Base-by-base conservation (phyloP, 208 protist genomes). In the Tritrichomonas musculus region DNA sequence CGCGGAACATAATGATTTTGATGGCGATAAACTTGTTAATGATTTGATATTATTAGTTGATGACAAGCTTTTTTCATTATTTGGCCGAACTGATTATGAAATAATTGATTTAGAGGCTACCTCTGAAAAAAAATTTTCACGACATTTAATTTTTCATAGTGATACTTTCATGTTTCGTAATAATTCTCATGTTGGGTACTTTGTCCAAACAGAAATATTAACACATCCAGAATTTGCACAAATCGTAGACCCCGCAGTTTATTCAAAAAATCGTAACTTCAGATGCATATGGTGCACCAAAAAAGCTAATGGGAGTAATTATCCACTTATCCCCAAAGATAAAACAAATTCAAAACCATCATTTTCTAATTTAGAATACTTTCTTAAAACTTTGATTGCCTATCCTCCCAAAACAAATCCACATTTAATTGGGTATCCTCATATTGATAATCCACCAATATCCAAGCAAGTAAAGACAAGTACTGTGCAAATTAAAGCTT, bases 201-300 rank as follows among this genome's bases (percentile, higher is more conserved):
- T 88, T 60, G 77, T 88, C 9, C 53, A 50, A 57, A 47, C 44
- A 5, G 47, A 88, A 53, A 88, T 88, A 39, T 39, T 88, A 53
- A 50, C 44, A 39, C 8, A 41, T 88, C 77, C 41, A 30, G 77
- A 88, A 39, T 88, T 57, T 39, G 27, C 17, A 14, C 20, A 50
- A 50, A 57, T 88, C n/a, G 77, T 88, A 20, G 77, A 88, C 57
- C 27, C 53, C 33, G 77, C 41, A 13, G 77, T 88, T 57, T 88
- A 88, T 49, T 33, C 41, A 17, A 88, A 88, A 88, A 88, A 88
- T 88, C 41, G 77, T 33, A 47, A 33, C 47, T 57, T 88, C 30
- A 27, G 77, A 88, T 88, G 44, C n/a, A 88, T 88, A 2, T 88
- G 77, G 77, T 53, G 14, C 27, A 53, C 77, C 20, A 88, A 88